Base-by-base conservation (phyloP, 2,329 filamentous ascomycete genomes). In the Fonsecaea nubica region DNA sequence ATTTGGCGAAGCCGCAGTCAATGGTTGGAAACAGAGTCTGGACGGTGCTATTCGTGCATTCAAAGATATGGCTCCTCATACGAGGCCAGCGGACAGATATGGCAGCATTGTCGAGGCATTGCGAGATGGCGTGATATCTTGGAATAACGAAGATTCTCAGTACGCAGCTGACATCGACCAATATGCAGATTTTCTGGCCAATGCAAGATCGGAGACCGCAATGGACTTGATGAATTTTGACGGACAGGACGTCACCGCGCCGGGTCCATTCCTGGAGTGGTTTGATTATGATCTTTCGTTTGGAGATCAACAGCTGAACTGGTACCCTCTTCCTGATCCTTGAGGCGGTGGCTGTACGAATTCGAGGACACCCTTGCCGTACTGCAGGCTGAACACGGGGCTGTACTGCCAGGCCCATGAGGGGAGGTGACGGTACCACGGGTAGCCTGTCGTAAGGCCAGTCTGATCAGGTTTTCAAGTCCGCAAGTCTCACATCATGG, bases 261-360 rank as follows among this genome's bases (percentile, higher is more conserved):
- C 45, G 12, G 42, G 45, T 33, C 42, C 57, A 12, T 59, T 59
- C 57, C 40, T 45, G 32, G 57, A 52, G 13, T 59, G 57, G 57
- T 59, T 59, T 42, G 21, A 59, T 45, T 59, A 59, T 45, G 57
- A 59, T 42, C 57, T 59, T 33, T 30, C 45, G 33, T 59, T 59
- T 33, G 57, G 57, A 18, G 42, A 50, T 50, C 45, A 50, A 50
- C 21, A 50, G 25, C 21, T 50, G 21, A 50, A 50, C 45, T 50
- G 45, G 45, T 50, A 50, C 15, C 45, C 45, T 25, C 45, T 50
- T 25, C 45, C 45, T 30, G 45, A 50, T 50, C 8, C 21, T 50
- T 50, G 18, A 50, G 7, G 18, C 13, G 9, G 18, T 50, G 45
- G 10, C 5, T 12, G 21, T 9, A 30, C 13, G 18, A 3, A 30